Base-by-base conservation (phyloP, 1,139 yeast genomes). In the Geotrichum bryndzae region DNA sequence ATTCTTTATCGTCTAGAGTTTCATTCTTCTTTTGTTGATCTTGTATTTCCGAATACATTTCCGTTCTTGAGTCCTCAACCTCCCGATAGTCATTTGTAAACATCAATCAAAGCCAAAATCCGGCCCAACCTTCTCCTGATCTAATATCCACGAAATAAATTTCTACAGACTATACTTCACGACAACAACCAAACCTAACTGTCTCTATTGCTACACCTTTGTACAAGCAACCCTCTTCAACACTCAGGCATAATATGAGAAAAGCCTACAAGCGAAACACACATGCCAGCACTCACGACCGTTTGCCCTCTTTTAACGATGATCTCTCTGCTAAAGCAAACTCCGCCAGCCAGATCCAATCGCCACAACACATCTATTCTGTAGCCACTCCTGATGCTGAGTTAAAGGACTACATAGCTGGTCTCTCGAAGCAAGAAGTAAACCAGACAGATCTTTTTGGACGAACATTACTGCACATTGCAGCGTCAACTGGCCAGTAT, bases 381-480 rank as follows among this genome's bases (percentile, higher is more conserved):
- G 35, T 27, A n/a, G 15, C 29, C 53, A 22, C 45, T 53, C 7
- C 27, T 27, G 33, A 33, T 46, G 33, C 27, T 15, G 25, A 50
- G 53, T 31, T 25, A 23, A 41, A 29, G 27, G 46, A 41, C 8
- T 55, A 53, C 35, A 33, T 58, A n/a, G 25, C 38, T 15, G 45
- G 57, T n/a, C 48, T 63, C 4, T 56, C 65, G 2, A 63, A 61
- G 50, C 25, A 59, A 6, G 58, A 63, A 8, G 71, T 87, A 38
- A 70, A 72, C 27, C 77, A 77, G 63, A 76, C 90, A 64, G 97
- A 90, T 71, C 75, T 87, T 6, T 86, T 86, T 72, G 97, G 97
- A 0, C 79, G 96, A 63, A 82, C 88, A 0, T 75, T 86, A 22
- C 76, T 84, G 58, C 97, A 84, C 74, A 66, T 84, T 11, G 78